phyloP scores from a whole-genome alignment of 2,329 filamentous ascomycete species.

The Elsinoe arachidis region DNA sequence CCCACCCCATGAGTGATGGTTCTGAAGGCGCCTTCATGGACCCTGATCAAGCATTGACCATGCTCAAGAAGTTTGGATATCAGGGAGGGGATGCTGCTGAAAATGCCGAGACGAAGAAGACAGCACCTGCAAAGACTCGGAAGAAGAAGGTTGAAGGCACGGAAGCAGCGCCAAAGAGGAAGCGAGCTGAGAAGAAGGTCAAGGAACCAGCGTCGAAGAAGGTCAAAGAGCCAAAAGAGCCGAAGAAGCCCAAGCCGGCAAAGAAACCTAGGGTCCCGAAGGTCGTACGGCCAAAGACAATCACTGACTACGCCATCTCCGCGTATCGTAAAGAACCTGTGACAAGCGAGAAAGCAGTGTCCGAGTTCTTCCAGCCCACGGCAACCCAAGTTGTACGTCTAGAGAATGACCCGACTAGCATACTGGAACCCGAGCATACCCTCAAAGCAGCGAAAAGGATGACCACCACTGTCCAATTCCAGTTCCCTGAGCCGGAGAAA shows the following conservation, averaged over 20 bases:
- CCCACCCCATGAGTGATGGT: not conserved
- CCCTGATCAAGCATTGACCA: not conserved
- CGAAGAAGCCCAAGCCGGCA: conserved; percentile 25
- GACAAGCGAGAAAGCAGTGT: conserved; percentile 23
- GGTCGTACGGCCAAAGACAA: conserved; percentile 49
- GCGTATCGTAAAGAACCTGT: conserved; percentile 45
- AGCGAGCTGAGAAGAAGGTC: conserved; percentile 8
- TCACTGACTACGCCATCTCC: conserved; percentile 69
- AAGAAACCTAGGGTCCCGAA: conserved; percentile 39
- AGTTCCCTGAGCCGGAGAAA: conserved; percentile 15
- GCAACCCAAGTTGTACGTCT: conserved; percentile 8
- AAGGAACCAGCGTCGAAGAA: conserved; percentile 4
- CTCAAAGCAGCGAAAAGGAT: conserved; percentile 30
- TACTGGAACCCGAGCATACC: conserved; percentile 14
- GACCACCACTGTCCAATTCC: conserved; percentile 14
- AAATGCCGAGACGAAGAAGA: not conserved
- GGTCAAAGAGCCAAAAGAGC: conserved; percentile 14
- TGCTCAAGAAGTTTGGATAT: not conserved
- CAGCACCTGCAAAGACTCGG: not conserved
- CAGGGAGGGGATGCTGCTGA: not conserved
- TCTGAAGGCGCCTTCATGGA: not conserved
- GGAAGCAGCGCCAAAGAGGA: not conserved
- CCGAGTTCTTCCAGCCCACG: conserved; percentile 37
- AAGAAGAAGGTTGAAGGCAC: conserved; percentile 3
- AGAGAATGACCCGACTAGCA: not conserved